Conservation (phyloP, 306 rosid genomes). For the Pyrus pyrifolia region DNA sequence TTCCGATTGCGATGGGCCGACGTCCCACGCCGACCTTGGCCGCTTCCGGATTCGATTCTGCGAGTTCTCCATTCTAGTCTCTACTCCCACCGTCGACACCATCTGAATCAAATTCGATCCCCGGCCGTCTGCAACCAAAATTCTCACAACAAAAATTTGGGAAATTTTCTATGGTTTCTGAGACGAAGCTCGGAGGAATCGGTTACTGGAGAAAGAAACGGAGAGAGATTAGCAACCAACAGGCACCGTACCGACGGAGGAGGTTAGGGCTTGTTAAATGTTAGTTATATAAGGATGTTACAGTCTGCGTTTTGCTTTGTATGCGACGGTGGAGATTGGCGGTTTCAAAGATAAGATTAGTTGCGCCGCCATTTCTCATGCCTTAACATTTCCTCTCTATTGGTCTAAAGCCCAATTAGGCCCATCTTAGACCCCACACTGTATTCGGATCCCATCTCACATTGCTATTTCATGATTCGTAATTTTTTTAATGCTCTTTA, state of each 20-base stretch:
- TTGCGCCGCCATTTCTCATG: background rate
- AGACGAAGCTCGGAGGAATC: background rate
- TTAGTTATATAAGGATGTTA: background rate
- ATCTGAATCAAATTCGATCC: background rate
- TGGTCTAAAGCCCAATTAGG: background rate
- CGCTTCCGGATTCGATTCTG: conserved; percentile 56
- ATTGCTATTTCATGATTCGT: too few relatives aligned
- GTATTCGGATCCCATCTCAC: too few relatives aligned
- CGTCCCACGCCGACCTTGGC: conserved; percentile 81
- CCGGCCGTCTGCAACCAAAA: conserved; percentile 28
- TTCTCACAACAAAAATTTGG: background rate
- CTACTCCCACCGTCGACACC: conserved; percentile 33
- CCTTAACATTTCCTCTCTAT: too few relatives aligned
- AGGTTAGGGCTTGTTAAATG: background rate
- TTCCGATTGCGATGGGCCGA: conserved; percentile 45
- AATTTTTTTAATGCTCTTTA: too few relatives aligned
- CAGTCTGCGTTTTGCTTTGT: background rate
- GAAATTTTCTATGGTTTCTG: conserved; percentile 15
- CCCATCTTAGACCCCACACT: background rate
- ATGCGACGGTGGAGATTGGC: background rate
- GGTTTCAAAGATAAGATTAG: background rate
- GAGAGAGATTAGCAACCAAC: background rate
- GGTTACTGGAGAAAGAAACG: background rate
- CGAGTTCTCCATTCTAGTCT: conserved; percentile 46
- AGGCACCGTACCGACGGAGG: background rate